Percentiles rank a stretch among this genome's conserved stretches.
Evolutionary conservation across 768 basidiomycete species (phyloP).

Genomic region (Coprinellus micaceus): DNA sequence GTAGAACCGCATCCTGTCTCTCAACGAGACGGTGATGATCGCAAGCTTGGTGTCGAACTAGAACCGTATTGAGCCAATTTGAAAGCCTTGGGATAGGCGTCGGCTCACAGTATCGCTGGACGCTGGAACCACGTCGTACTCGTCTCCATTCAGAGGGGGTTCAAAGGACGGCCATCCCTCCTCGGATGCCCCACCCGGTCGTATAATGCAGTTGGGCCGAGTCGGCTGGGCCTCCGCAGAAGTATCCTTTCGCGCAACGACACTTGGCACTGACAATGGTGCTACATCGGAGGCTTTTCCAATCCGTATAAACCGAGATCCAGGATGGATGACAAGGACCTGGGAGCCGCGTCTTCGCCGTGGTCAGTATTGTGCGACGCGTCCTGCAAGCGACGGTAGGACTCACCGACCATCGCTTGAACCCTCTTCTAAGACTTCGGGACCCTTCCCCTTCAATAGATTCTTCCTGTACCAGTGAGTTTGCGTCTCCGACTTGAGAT

Average conservation of each 20-base stretch:
- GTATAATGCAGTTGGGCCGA: slow-evolving; percentile 49
- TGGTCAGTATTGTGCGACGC: background rate
- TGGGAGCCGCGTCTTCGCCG: slow-evolving; percentile 67
- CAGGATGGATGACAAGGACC: slow-evolving; percentile 76
- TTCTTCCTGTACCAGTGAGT: slow-evolving; percentile 72
- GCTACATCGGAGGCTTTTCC: slow-evolving; percentile 76
- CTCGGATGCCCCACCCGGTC: slow-evolving; percentile 41
- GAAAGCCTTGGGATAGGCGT: no score
- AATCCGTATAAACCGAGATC: slow-evolving; percentile 68
- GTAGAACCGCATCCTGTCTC: slow-evolving; percentile 84
- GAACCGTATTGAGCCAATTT: no score
- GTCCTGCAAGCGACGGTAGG: slow-evolving; percentile 11
- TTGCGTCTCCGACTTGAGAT: slow-evolving; percentile 74
- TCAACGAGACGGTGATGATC: slow-evolving; percentile 64
- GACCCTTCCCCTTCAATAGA: slow-evolving; percentile 45
- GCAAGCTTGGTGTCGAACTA: slow-evolving; percentile 78
- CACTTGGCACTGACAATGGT: slow-evolving; percentile 63
- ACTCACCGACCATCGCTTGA: slow-evolving; percentile 48
- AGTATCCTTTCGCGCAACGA: slow-evolving; percentile 64
- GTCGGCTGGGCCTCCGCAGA: slow-evolving; percentile 27
- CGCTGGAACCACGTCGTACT: slow-evolving; percentile 41
- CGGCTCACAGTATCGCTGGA: slow-evolving; percentile 68
- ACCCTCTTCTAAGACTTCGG: slow-evolving; percentile 33
- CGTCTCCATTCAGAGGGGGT: slow-evolving; percentile 40
- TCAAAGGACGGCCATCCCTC: slow-evolving; percentile 13